Evolutionary conservation across 83 land plant genomes (phyloP), one percentile per base, ranked within the genome.

Genomic region (Thuja plicata): DNA sequence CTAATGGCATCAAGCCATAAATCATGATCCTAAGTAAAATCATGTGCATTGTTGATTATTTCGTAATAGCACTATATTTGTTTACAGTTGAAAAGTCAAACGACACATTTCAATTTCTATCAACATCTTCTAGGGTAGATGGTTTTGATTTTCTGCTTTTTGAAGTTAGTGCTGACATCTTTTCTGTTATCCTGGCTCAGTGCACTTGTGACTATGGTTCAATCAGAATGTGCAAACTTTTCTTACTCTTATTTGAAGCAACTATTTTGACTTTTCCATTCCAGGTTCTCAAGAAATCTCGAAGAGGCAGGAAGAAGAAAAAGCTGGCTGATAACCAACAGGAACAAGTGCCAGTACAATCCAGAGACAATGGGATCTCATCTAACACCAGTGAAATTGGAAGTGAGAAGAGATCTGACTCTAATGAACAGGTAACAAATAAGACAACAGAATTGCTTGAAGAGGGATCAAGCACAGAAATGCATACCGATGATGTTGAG

Each of bases 231-330:
- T 32, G 37, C 37, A 74, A 74, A 10, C 37, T 1, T 76, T 35
- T 34, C 17, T 32, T 76, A 76, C 79, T 38, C 15, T 35, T 10
- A 76, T 76, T 34, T 15, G 35, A 19, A 71, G 40, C 24, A 87
- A 62, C 37, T n/a, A 70, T 66, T 87, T 46, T 45, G 34, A 15
- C 34, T 17, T 34, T 34, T 46, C 27, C 43, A 34, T 80, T 90
- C 35, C 91, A 91, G 92, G 94, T 91, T 9, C 84, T 89, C 86
- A 92, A 89, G 88, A 89, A 91, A 80, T 85, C 84, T 84, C 50
- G 87, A 54, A 87, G 55, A 83, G 87, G 57, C 13, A 90, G 48
- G 91, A 90, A 88, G 84, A 90, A 85, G 55, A 62, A 52, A 77
- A 88, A 88, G 21, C 57, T 37, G 87, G 66, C 17, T 84, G 74